phyloP scores from a whole-genome alignment of 1,284 basidiomycete species.

The Exobasidium rhododendri region DNA sequence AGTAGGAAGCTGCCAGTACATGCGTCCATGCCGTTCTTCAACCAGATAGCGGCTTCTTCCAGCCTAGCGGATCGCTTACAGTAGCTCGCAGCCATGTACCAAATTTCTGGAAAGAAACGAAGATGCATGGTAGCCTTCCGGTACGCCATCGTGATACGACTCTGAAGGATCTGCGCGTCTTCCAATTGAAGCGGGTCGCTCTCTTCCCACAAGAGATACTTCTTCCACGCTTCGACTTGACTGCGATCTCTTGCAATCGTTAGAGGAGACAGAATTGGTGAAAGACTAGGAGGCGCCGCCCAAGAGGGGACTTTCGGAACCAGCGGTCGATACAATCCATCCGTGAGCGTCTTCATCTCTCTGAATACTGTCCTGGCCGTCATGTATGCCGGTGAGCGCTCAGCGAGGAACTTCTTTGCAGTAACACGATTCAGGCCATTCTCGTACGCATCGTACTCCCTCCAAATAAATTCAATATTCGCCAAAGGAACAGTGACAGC shows the following conservation, averaged over 20 bases:
- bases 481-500: slow-evolving; percentile 90
- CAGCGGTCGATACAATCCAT: slow-evolving; percentile 54
- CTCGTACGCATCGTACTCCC: slow-evolving; percentile 91
- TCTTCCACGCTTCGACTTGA: slow-evolving; percentile 79
- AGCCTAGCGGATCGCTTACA: slow-evolving; percentile 68
- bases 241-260: slow-evolving; percentile 62
- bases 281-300: slow-evolving; percentile 12
- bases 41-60: slow-evolving; percentile 76
- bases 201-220: slow-evolving; percentile 93
- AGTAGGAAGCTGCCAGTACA: slow-evolving; percentile 85
- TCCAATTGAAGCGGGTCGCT: slow-evolving; percentile 87
- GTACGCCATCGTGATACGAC: slow-evolving; percentile 77
- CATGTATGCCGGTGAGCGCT: slow-evolving; percentile 80
- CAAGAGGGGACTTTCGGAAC: slow-evolving; percentile 44
- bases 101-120: slow-evolving; percentile 92
- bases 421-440: slow-evolving; percentile 85
- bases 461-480: slow-evolving; percentile 90
- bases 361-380: slow-evolving; percentile 84
- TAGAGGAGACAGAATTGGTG: slow-evolving; percentile 15
- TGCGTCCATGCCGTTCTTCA: slow-evolving; percentile 81
- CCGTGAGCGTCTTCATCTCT: slow-evolving; percentile 67
- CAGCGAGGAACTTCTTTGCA: slow-evolving; percentile 90
- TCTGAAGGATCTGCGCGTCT: slow-evolving; percentile 65
- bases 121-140: slow-evolving; percentile 81
- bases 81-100: slow-evolving; percentile 89